These are phyloP conservation scores for Hysterangium stoloniferum DNA, from an alignment of 768 basidiomycete genomes.

Conservation along the genomic window DNA sequence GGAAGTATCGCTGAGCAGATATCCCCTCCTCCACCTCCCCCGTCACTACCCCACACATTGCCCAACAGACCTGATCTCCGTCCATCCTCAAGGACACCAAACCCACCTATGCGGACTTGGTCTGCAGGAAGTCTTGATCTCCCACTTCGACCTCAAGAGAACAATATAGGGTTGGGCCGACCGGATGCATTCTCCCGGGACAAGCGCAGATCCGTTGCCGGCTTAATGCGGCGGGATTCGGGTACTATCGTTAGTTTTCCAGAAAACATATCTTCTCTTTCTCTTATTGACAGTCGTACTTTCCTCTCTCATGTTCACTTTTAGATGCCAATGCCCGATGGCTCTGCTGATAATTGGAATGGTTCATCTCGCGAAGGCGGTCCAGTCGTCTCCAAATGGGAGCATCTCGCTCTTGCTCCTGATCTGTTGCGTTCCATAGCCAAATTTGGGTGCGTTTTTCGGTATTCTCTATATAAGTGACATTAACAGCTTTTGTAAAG, in stretches of 20 bases:
- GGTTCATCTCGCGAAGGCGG: constrained; percentile 57
- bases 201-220: constrained; percentile 70
- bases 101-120: constrained; percentile 75
- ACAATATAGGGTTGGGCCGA: constrained; percentile 27
- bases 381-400: constrained; percentile 91
- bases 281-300: too few relatives aligned
- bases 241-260: constrained; percentile 47
- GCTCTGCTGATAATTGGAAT: constrained; percentile 46
- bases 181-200: constrained; percentile 42
- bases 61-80: constrained; percentile 62
- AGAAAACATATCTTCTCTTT: too few relatives aligned
- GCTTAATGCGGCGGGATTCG: constrained; percentile 67
- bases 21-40: constrained; percentile 25
- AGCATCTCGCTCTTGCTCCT: constrained; percentile 77
- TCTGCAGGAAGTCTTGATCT: constrained; percentile 75
- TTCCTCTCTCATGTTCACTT: constrained; percentile 13
- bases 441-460: constrained; percentile 79
- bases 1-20: constrained; percentile 40
- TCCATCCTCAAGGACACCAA: constrained; percentile 47
- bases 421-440: constrained; percentile 82
- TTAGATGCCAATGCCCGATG: constrained; percentile 41
- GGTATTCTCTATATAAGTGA: constrained; percentile 1
- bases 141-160: constrained; percentile 47
- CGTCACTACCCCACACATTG: constrained; percentile 41
- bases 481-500: constrained; percentile 32